phyloP scores from a whole-genome alignment of 495 filamentous ascomycete species.

The Xylaria sp. region DNA sequence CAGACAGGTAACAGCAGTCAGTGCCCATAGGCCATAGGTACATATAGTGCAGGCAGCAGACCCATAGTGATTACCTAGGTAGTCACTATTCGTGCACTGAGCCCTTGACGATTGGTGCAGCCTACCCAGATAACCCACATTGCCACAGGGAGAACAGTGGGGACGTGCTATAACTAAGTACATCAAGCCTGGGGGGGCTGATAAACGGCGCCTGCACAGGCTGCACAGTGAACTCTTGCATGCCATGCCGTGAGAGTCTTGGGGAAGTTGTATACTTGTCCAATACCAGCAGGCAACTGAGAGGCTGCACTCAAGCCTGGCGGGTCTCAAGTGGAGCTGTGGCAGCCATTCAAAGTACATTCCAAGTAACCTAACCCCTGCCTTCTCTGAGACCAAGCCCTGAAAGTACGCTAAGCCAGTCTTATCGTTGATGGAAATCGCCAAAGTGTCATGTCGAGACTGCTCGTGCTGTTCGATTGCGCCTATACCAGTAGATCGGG shows the following conservation, averaged over 20 bases:
- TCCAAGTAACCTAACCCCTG: slow-evolving; percentile 14
- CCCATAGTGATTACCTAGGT: no score
- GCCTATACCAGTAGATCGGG: background rate
- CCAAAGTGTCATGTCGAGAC: slow-evolving; percentile 42
- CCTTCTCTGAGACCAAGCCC: background rate
- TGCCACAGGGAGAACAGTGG: slow-evolving; percentile 9
- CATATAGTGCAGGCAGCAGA: no score
- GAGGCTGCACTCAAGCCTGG: slow-evolving; percentile 12
- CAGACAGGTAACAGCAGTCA: no score
- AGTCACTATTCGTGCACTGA: background rate
- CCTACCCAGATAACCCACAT: background rate
- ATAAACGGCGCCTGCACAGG: background rate
- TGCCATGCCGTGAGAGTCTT: slow-evolving; percentile 2
- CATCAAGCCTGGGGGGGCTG: background rate
- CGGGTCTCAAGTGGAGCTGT: slow-evolving; percentile 21
- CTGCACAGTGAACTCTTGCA: slow-evolving; percentile 4
- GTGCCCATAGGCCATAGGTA: no score
- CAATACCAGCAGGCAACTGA: slow-evolving; percentile 15
- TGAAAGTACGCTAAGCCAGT: slow-evolving; percentile 33
- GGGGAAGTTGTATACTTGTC: slow-evolving; percentile 27
- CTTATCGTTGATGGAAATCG: slow-evolving; percentile 32
- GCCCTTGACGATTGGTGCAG: background rate
- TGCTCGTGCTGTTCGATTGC: background rate
- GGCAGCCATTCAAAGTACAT: slow-evolving; percentile 2
- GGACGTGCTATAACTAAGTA: background rate